A percentile compares a stretch with the other conserved stretches of the same genome.
Conservation (phyloP, 352 stramenopile genomes). For the Globisporangium recalcitrans region DNA sequence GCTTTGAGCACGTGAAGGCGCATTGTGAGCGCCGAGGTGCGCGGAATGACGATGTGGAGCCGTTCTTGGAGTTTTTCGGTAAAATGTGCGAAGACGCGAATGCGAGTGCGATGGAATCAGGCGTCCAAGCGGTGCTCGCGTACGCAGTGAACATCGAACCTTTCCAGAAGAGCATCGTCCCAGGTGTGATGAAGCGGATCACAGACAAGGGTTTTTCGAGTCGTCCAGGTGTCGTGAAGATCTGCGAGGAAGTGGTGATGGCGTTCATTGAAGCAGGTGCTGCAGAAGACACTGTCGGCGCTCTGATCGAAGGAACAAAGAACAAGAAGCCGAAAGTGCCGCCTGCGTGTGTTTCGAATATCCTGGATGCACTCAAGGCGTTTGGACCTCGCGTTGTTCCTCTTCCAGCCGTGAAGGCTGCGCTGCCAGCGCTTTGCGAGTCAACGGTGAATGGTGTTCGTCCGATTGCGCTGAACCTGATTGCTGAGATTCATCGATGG, state of each 20-base stretch:
- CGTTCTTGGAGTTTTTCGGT: slow-evolving; percentile 52
- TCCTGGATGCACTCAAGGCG: slow-evolving; percentile 67
- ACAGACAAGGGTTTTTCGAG: slow-evolving; percentile 83
- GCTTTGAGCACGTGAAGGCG: slow-evolving; percentile 66
- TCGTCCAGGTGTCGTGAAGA: slow-evolving; percentile 65
- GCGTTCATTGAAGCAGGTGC: slow-evolving; percentile 73
- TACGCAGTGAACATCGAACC: slow-evolving; percentile 61
- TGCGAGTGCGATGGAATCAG: slow-evolving; percentile 75
- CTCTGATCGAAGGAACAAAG: slow-evolving; percentile 77
- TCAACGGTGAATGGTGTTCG: slow-evolving; percentile 80
- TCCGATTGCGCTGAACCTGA: slow-evolving; percentile 68
- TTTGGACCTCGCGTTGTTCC: slow-evolving; percentile 77
- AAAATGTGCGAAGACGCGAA: slow-evolving; percentile 86
- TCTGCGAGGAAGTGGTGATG: slow-evolving; percentile 72
- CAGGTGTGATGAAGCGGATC: slow-evolving; percentile 65
- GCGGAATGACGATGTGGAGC: slow-evolving; percentile 36
- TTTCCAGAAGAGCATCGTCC: slow-evolving; percentile 66
- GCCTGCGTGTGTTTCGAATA: slow-evolving; percentile 56
- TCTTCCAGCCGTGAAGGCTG: slow-evolving; percentile 60
- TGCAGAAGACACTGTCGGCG: slow-evolving; percentile 63
- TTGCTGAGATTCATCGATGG: slow-evolving; percentile 82
- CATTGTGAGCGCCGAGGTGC: slow-evolving; percentile 48
- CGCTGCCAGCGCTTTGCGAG: slow-evolving; percentile 66
- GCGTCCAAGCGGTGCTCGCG: slow-evolving; percentile 63
- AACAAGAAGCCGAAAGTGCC: slow-evolving; percentile 87